Conservation (phyloP, 495 filamentous ascomycete genomes). For the Penicillium coprophilum region DNA sequence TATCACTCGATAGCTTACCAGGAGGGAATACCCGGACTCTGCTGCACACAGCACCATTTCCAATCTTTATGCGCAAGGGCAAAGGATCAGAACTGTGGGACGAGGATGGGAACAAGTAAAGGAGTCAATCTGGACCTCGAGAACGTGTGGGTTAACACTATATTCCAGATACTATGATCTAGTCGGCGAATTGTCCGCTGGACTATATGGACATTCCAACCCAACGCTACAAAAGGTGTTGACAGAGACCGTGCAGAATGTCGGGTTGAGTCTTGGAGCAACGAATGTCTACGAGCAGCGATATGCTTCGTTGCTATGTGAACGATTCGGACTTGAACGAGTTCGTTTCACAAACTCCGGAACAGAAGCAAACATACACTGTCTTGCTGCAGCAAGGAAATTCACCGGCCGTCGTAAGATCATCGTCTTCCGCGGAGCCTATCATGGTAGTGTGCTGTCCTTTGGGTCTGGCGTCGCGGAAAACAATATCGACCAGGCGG, state of each 20-base stretch:
- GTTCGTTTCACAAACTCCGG: conserved; percentile 53
- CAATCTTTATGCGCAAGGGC: conserved; percentile 9
- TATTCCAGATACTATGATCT: conserved; percentile 36
- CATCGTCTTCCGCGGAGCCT: conserved; percentile 47
- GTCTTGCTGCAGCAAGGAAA: conserved; percentile 39
- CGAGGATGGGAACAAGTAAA: conserved; percentile 12
- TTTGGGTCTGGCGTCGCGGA: conserved; percentile 12
- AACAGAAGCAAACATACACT: conserved; percentile 53
- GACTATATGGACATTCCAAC: conserved; percentile 55
- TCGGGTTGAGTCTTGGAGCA: conserved; percentile 41
- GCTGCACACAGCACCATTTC: conserved; percentile 17
- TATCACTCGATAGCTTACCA: conserved; percentile 9
- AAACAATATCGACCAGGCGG: conserved; percentile 28
- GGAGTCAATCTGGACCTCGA: background rate
- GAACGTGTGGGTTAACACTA: background rate
- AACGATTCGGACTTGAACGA: conserved; percentile 43
- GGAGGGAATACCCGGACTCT: conserved; percentile 19
- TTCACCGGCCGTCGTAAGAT: conserved; percentile 43
- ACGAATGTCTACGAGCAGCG: conserved; percentile 40
- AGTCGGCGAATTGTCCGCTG: conserved; percentile 53
- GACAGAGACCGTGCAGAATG: conserved; percentile 33
- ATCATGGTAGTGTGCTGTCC: conserved; percentile 44
- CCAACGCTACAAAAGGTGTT: conserved; percentile 40
- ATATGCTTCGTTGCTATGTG: conserved; percentile 39
- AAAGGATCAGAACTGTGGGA: conserved; percentile 6